phyloP scores from a whole-genome alignment of 345 rosid species.

The Euphorbia peplus region DNA sequence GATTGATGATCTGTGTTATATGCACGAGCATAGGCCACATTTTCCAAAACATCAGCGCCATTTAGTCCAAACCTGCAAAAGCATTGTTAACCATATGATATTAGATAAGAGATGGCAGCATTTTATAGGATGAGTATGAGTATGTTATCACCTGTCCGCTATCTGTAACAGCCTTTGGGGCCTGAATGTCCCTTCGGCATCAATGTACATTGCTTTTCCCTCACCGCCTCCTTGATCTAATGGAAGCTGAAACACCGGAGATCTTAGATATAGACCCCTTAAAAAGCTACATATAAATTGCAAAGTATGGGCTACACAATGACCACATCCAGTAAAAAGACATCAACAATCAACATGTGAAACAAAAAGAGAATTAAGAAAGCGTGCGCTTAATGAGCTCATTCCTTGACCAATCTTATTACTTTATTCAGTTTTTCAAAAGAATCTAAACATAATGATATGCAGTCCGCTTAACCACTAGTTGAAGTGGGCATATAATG shows the following conservation, averaged over 20 bases:
- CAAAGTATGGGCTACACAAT: neutral
- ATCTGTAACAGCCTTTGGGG: conserved; percentile 94
- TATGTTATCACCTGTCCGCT: conserved; percentile 67
- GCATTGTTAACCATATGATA: conserved; percentile 6
- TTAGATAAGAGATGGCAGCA: conserved; percentile 8
- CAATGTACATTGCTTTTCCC: conserved; percentile 97
- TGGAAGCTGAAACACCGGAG: conserved; percentile 61
- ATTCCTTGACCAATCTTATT: neutral
- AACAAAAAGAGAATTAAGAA: neutral
- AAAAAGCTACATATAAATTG: neutral
- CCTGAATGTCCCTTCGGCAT: conserved; percentile 97
- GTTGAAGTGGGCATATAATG: neutral
- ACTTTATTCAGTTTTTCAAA: too few relatives aligned
- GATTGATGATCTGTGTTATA: conserved; percentile 98
- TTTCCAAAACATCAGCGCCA: conserved; percentile 95
- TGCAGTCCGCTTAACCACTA: conserved; percentile 1
- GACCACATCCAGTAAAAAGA: neutral
- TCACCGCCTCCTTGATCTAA: conserved; percentile 99
- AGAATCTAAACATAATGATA: too few relatives aligned
- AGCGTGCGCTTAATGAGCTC: neutral
- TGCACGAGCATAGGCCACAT: conserved; percentile 96
- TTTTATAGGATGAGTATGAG: conserved; percentile 6
- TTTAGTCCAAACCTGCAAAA: conserved; percentile 73
- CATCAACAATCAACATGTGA: neutral
- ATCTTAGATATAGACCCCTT: conserved; percentile 6